Evolutionary conservation across 2,329 filamentous ascomycete genomes (phyloP).

Genomic region (Blumeriella jaapii): DNA sequence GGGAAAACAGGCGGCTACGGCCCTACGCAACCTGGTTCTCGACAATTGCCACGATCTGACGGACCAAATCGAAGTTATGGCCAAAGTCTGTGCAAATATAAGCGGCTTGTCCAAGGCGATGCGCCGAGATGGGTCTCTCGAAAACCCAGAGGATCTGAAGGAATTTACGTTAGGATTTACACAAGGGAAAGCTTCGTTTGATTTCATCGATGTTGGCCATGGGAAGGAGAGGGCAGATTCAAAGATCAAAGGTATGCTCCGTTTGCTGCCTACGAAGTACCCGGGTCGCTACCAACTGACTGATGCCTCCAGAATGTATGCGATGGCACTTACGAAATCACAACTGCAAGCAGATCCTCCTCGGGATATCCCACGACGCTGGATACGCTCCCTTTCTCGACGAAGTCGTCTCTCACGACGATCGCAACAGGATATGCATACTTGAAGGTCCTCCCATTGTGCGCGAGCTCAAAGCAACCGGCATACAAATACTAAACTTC

Average conservation of each 20-base stretch:
- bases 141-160: slow-evolving; percentile 34
- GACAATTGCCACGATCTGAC: slow-evolving; percentile 34
- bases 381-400: slow-evolving; percentile 49
- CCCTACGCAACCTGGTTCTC: slow-evolving; percentile 37
- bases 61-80: slow-evolving; percentile 41
- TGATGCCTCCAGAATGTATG: slow-evolving; percentile 26
- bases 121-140: slow-evolving; percentile 36
- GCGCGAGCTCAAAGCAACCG: slow-evolving; percentile 37
- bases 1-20: slow-evolving; percentile 30
- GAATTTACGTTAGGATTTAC: slow-evolving; percentile 51
- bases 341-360: slow-evolving; percentile 49
- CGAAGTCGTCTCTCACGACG: slow-evolving; percentile 36
- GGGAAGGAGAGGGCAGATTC: slow-evolving; percentile 46
- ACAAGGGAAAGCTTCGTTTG: slow-evolving; percentile 45
- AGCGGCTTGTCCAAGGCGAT: slow-evolving; percentile 38
- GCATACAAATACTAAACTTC: slow-evolving; percentile 36
- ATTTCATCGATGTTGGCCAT: slow-evolving; percentile 51
- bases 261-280: not conserved
- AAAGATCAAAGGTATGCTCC: slow-evolving; percentile 44
- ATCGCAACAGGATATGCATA: slow-evolving; percentile 37
- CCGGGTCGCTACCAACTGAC: not conserved
- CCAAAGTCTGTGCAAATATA: slow-evolving; percentile 45
- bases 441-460: slow-evolving; percentile 42
- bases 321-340: slow-evolving; percentile 47
- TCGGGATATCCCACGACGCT: slow-evolving; percentile 51